phyloP scores from a whole-genome alignment of 1,284 basidiomycete species.

The Tilletia setariae region DNA sequence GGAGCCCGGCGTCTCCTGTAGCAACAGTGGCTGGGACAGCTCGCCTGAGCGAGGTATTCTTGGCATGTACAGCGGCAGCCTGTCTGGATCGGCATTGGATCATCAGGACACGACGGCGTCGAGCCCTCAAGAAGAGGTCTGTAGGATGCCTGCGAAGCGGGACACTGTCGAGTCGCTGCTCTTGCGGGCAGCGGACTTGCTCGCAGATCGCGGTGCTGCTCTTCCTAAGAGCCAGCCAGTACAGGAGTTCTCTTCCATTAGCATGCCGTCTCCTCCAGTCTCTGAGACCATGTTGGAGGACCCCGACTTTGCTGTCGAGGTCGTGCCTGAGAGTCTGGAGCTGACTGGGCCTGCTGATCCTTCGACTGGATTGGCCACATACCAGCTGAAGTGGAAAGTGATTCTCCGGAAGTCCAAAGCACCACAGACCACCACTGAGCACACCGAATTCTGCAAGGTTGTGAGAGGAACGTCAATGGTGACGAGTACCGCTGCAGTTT shows the following conservation, averaged over 20 bases:
- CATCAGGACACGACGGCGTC: background rate
- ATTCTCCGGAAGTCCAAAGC: background rate
- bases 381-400: slow-evolving; percentile 7
- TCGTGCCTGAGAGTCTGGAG: slow-evolving; percentile 3
- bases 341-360: background rate
- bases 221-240: background rate
- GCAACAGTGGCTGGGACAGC: slow-evolving; percentile 1
- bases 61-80: background rate
- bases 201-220: background rate
- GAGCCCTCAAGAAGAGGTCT: background rate
- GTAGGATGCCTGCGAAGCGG: background rate
- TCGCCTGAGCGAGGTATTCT: background rate
- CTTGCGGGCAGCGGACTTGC: background rate
- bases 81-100: background rate
- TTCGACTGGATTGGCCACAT: background rate
- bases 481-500: background rate
- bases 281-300: background rate
- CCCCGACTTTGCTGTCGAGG: background rate
- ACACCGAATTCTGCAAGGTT: background rate
- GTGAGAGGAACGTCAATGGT: background rate
- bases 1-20: background rate
- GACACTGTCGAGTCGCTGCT: slow-evolving; percentile 12
- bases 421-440: background rate
- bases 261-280: no score
- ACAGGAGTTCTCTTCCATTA: background rate